Conservation (phyloP, 805 yeast species). For the Priceomyces fermenticarens region DNA sequence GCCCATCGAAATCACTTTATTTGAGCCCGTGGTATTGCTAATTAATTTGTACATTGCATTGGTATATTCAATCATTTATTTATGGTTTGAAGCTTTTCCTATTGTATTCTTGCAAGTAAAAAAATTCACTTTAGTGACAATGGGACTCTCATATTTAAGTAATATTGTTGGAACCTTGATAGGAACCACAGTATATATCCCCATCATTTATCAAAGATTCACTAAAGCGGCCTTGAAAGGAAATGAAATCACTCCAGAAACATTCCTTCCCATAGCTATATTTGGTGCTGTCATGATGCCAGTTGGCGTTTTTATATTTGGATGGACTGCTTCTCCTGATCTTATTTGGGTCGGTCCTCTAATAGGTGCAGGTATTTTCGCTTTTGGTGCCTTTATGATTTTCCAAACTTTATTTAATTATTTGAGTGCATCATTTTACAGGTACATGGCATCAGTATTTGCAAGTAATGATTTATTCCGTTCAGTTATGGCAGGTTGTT, state of each 20-base stretch:
- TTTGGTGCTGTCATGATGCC: slow-evolving; percentile 41
- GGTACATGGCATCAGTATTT: slow-evolving; percentile 53
- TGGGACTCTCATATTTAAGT: slow-evolving; percentile 51
- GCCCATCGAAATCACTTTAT: slow-evolving; percentile 47
- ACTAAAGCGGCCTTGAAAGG: slow-evolving; percentile 11
- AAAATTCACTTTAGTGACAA: slow-evolving; percentile 45
- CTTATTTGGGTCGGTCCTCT: slow-evolving; percentile 51
- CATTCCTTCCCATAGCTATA: slow-evolving; percentile 37
- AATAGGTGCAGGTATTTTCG: slow-evolving; percentile 40
- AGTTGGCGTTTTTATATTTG: slow-evolving; percentile 40
- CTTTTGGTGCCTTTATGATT: slow-evolving; percentile 37
- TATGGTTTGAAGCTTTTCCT: slow-evolving; percentile 62
- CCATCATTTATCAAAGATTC: slow-evolving; percentile 15
- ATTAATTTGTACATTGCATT: slow-evolving; percentile 51
- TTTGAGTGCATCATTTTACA: slow-evolving; percentile 45
- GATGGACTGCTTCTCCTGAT: slow-evolving; percentile 43
- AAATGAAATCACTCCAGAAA: slow-evolving; percentile 36
- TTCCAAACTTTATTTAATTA: slow-evolving; percentile 54
- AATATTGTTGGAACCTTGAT: slow-evolving; percentile 43
- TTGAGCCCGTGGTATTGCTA: slow-evolving; percentile 57
- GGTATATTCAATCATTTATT: slow-evolving; percentile 51
- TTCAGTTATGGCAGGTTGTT: slow-evolving; percentile 51
- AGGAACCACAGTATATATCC: slow-evolving; percentile 33
- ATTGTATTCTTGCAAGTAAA: slow-evolving; percentile 45
- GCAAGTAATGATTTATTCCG: slow-evolving; percentile 56